These are phyloP conservation scores for Oryza glumipatula DNA, from an alignment of 176 grass and related monocot genomes.

Conservation along the genomic window DNA sequence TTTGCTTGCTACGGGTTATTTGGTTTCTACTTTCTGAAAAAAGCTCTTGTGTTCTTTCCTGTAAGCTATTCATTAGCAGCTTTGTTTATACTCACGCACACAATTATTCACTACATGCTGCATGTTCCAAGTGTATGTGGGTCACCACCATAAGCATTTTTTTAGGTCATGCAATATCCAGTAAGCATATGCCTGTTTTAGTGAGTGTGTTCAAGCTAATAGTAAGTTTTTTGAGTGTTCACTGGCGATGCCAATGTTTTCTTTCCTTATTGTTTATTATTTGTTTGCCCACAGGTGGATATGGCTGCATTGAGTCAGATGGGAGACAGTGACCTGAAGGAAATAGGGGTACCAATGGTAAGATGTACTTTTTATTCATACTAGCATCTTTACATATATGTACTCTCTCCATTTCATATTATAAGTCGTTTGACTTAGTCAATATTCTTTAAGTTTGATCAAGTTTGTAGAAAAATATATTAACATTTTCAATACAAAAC, in stretches of 20 bases:
- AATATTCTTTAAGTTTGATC: too few relatives aligned
- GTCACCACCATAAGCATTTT: background rate
- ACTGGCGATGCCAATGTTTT: conserved; percentile 16
- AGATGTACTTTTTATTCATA: conserved; percentile 6
- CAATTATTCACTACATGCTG: background rate
- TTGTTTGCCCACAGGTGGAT: conserved; percentile 69
- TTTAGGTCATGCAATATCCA: background rate
- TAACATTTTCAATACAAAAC: too few relatives aligned
- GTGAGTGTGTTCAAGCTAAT: background rate
- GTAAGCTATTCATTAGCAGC: background rate
- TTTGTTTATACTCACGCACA: conserved; percentile 6
- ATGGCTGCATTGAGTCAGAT: conserved; percentile 88
- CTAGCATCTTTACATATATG: conserved; percentile 17
- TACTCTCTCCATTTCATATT: background rate
- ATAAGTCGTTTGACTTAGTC: too few relatives aligned
- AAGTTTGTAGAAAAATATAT: too few relatives aligned
- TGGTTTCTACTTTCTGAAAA: conserved; percentile 21
- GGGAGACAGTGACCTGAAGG: conserved; percentile 89
- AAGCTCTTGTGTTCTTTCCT: background rate
- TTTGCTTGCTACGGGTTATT: background rate
- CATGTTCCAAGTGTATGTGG: background rate
- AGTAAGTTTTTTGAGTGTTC: background rate
- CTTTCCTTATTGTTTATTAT: conserved; percentile 1
- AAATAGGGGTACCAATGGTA: conserved; percentile 98
- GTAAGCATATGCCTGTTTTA: conserved; percentile 12